Evolutionary conservation across 78 protist genomes (phyloP), one percentile per base, ranked within the genome.

Genomic region (Fonticula alba): DNA sequence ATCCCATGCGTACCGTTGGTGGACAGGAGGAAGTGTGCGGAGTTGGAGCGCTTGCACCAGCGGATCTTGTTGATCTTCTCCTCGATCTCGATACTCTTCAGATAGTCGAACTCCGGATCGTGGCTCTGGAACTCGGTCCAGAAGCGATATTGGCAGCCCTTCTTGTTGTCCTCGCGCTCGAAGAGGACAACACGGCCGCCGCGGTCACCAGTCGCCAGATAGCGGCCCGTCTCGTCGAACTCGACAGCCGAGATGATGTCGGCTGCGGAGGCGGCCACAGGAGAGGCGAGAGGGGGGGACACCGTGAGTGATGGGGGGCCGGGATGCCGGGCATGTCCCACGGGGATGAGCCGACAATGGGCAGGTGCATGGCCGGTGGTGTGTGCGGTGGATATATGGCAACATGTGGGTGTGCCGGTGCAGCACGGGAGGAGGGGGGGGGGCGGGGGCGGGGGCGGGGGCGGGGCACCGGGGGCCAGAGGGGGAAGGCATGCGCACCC

Each of bases 71-170:
- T 96, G 52, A 96, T 90, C 73, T 87, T 87, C 68, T 95, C 98
- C 68, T 91, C 97, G 66, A 96, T 93, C 54, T 94, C 99, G 29
- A 89, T 62, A 26, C 79, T 58, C 75, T 93, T 90, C 32, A 95
- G 76, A 41, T 87, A 92, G 73, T 96, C 99, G 63, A 96, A 94
- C 69, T 88, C 93, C 24, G 95, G 80, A 64, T 87, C 91, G 66
- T 94, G 98, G 66, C 89, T 78, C 52, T 93, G 99, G 62, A 93
- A 95, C 64, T 95, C 98, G 15, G 88, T 71, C 71, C 76, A 85
- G 60, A 91, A 86, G 36, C 49, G 36, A 64, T 91, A 95, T 68
- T 93, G 40, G 58, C 32, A 36, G 49, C 24, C 51, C 2, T 5
- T 1, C 66, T 57, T 60, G 4, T 1, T 6, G 20, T 0, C 29